phyloP scores from a whole-genome alignment of 225 moss, liverwort and hornwort genomes.

The Sphagnum contortum region DNA sequence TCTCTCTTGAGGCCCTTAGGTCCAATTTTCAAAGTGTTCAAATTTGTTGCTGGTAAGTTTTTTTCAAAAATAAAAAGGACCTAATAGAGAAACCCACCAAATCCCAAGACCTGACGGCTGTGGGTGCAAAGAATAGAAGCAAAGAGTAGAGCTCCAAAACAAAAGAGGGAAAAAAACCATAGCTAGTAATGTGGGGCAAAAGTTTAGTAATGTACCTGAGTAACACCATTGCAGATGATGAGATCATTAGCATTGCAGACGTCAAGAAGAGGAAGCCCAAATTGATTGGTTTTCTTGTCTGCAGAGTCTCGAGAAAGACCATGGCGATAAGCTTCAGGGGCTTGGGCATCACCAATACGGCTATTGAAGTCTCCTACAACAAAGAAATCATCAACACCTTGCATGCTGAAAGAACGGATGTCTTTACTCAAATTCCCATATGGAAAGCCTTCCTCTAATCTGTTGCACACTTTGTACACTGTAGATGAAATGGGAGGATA shows the following conservation, averaged over 20 bases:
- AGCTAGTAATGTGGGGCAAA: neutral
- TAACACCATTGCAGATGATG: conserved; percentile 45
- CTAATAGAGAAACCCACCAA: too few relatives aligned
- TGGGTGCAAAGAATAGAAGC: too few relatives aligned
- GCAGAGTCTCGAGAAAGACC: conserved; percentile 23
- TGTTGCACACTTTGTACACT: conserved; percentile 28
- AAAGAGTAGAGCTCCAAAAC: too few relatives aligned
- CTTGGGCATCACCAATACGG: conserved; percentile 35
- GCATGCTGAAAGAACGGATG: conserved; percentile 12
- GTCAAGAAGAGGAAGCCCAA: conserved; percentile 28
- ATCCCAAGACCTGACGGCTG: too few relatives aligned
- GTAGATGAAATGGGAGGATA: conserved; percentile 31
- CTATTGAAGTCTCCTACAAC: conserved; percentile 51
- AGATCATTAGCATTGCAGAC: conserved; percentile 31
- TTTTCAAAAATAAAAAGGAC: too few relatives aligned
- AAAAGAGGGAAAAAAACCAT: too few relatives aligned
- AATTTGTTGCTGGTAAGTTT: too few relatives aligned
- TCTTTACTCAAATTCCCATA: conserved; percentile 26
- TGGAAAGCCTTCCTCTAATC: conserved; percentile 27
- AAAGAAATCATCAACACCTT: conserved; percentile 13
- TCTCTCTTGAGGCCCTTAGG: too few relatives aligned
- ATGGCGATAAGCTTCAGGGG: conserved; percentile 32
- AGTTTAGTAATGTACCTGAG: conserved; percentile 12
- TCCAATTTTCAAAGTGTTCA: too few relatives aligned
- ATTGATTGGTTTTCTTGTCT: conserved; percentile 39